Evolutionary conservation across 768 basidiomycete species (phyloP).

Genomic region (Phylloporus scabripes): DNA sequence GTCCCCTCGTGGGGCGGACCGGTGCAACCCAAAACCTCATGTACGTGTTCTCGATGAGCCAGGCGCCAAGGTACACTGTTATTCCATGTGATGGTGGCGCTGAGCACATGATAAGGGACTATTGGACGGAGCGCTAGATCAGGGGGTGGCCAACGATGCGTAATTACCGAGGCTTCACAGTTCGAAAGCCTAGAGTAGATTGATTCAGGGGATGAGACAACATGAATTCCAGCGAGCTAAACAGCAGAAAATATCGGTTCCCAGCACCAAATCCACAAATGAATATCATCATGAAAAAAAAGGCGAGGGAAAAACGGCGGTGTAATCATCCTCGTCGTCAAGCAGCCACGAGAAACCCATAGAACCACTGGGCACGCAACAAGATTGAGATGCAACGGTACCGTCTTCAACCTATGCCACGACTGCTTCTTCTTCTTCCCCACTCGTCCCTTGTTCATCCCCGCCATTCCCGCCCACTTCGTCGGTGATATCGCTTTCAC

Average conservation of each 20-base stretch:
- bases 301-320: conserved; percentile 17
- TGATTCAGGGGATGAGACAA: neutral
- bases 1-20: neutral
- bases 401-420: conserved; percentile 12
- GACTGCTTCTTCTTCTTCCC: conserved; percentile 15
- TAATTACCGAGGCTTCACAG: neutral
- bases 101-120: neutral
- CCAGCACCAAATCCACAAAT: neutral
- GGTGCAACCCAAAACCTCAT: neutral
- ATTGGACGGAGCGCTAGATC: neutral
- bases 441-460: conserved; percentile 16
- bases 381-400: conserved; percentile 17
- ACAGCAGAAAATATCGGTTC: neutral
- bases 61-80: neutral
- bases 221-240: neutral
- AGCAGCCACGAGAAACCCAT: conserved; percentile 2
- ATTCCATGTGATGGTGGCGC: neutral
- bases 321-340: conserved; percentile 15
- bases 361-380: neutral
- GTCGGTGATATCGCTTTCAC: conserved; percentile 33
- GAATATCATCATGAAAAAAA: neutral
- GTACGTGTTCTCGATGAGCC: neutral
- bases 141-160: neutral
- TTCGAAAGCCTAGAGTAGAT: neutral
- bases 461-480: conserved; percentile 19